Evolutionary conservation across 2,329 filamentous ascomycete genomes (phyloP).

Genomic region (Parafenestella ontariensis): DNA sequence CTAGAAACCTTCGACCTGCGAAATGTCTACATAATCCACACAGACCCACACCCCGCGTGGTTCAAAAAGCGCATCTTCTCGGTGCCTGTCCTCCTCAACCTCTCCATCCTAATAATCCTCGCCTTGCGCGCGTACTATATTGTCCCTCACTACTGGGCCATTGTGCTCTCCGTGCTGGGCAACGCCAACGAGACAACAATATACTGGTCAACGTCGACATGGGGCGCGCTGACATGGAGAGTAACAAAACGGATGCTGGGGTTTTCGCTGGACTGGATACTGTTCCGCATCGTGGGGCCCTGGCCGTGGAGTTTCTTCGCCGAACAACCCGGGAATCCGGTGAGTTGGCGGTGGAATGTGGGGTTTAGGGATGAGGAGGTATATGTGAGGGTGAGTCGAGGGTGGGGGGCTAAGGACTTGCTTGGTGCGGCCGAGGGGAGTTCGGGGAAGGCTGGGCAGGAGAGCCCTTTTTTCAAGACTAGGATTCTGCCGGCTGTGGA

Average conservation of each 20-base stretch:
- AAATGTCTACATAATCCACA: slow-evolving; percentile 83
- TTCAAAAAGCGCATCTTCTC: slow-evolving; percentile 86
- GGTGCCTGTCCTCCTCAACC: slow-evolving; percentile 79
- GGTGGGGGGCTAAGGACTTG: slow-evolving; percentile 70
- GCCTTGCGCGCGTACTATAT: slow-evolving; percentile 72
- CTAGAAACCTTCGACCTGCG: slow-evolving; percentile 69
- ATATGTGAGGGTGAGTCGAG: slow-evolving; percentile 77
- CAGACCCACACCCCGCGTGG: slow-evolving; percentile 72
- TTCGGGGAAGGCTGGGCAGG: slow-evolving; percentile 56
- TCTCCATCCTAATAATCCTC: slow-evolving; percentile 69
- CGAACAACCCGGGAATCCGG: slow-evolving; percentile 69
- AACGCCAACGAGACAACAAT: slow-evolving; percentile 72
- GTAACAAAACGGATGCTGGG: slow-evolving; percentile 66
- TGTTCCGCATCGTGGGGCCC: slow-evolving; percentile 53
- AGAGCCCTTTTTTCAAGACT: slow-evolving; percentile 64
- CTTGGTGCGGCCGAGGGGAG: slow-evolving; percentile 56
- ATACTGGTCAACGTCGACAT: slow-evolving; percentile 61
- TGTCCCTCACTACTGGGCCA: slow-evolving; percentile 73
- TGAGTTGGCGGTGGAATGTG: slow-evolving; percentile 74
- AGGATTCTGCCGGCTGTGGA: slow-evolving; percentile 73
- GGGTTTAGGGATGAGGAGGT: slow-evolving; percentile 84
- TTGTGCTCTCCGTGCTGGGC: slow-evolving; percentile 71
- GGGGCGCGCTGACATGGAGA: slow-evolving; percentile 63
- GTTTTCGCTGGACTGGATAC: slow-evolving; percentile 76
- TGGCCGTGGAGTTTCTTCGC: slow-evolving; percentile 63